Conservation (phyloP, 306 rosid genomes). For the barrel medic (Medicago truncatula) region DNA sequence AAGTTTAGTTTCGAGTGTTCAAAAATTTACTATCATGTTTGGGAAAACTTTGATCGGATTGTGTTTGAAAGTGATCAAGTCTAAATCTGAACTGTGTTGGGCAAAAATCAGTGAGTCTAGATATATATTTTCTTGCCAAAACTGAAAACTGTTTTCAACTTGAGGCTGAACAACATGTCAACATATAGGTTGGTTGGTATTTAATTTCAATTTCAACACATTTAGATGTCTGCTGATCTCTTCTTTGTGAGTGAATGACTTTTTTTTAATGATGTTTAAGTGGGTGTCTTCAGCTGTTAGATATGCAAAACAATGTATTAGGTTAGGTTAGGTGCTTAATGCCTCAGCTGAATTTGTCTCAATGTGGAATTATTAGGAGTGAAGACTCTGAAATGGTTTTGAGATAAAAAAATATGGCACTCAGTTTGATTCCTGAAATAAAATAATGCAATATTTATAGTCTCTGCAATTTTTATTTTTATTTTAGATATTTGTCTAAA, state of each 20-base stretch:
- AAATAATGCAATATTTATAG: no score
- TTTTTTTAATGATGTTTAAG: not conserved
- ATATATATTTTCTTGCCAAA: no score
- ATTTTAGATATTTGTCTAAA: no score
- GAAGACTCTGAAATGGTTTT: not conserved
- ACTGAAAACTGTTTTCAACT: no score
- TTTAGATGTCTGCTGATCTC: no score
- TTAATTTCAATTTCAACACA: no score
- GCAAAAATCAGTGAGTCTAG: no score
- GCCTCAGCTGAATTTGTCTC: conserved; percentile 4
- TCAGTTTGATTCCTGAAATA: not conserved
- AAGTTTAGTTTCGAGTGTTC: conserved; percentile 10
- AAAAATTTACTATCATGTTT: conserved; percentile 2
- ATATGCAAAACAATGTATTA: not conserved
- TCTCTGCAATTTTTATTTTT: not conserved
- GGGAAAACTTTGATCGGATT: conserved; percentile 4
- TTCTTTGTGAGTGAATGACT: not conserved
- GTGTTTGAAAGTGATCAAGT: not conserved
- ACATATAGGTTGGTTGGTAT: no score
- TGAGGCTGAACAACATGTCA: no score
- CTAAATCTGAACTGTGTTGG: no score
- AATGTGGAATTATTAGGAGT: not conserved
- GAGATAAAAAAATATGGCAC: not conserved
- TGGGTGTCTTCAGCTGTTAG: not conserved
- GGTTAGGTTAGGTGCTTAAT: conserved; percentile 6